A percentile compares a stretch with the other conserved stretches of the same genome.
These are phyloP conservation scores for Solidago caesia DNA, from an alignment of 129 eudicot genomes.

Conservation along the genomic window DNA sequence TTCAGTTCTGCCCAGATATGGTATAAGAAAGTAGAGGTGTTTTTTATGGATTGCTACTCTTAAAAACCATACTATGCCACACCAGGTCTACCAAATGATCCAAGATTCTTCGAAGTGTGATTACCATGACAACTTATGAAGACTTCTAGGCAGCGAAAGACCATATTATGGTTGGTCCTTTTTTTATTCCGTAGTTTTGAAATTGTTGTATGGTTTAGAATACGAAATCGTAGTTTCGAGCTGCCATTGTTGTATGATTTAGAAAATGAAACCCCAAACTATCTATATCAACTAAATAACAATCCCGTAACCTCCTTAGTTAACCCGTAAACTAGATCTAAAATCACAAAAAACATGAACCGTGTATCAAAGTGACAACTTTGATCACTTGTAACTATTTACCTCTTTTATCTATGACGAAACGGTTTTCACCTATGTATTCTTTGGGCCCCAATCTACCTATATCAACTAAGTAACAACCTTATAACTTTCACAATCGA, in stretches of 20 bases:
- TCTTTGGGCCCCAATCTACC: no score
- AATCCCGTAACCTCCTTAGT: no score
- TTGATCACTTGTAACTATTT: no score
- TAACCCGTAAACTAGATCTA: no score
- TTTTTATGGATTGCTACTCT: not conserved
- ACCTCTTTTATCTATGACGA: no score
- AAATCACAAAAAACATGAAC: no score
- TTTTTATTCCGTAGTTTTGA: slow-evolving; percentile 12
- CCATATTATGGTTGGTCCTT: not conserved
- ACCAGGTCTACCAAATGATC: not conserved
- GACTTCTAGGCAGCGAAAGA: not conserved
- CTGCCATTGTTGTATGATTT: slow-evolving; percentile 20
- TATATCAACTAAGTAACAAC: no score
- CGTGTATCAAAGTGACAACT: no score
- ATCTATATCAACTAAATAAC: no score
- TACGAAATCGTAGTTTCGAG: slow-evolving; percentile 2
- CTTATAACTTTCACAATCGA: no score
- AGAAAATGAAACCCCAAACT: not conserved
- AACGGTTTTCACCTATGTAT: no score
- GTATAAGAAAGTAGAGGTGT: not conserved
- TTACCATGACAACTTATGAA: slow-evolving; percentile 3
- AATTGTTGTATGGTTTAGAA: slow-evolving; percentile 21
- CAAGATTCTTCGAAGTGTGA: not conserved
- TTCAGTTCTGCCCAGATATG: not conserved
- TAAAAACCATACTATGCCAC: not conserved